Evolutionary conservation across 768 basidiomycete genomes (phyloP), one percentile per base, ranked within the genome.

Genomic region (Boletus pseudopeckii): DNA sequence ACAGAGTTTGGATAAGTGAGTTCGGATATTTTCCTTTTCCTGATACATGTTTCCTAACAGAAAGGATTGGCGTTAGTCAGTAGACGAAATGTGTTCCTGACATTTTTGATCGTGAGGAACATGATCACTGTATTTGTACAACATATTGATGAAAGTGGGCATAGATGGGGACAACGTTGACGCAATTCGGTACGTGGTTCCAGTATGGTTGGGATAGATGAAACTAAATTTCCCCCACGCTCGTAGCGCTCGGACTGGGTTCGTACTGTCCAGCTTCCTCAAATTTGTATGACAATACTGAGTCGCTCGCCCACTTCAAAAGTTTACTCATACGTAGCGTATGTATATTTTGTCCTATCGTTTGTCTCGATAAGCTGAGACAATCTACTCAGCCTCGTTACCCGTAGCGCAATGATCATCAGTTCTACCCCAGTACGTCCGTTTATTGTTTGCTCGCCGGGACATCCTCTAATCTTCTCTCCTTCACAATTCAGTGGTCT

Each of bases 1-100:
- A 59, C 7, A 34, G 57, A 30, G 11, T 60, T 7, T 59, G 57
- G 57, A 59, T 59, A 42, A 56, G 59, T 60, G 24, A 42, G 53
- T 41, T 17, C 3, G 5, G 7, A 8, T 1, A 7, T 9, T 5
- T 33, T 26, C 3, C 15, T 37, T 9, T 7, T 28, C 20, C 4
- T 13, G 33, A 15, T 1, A 1, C n/a, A 7, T 24, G 3, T 30
- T 30, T 28, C 28, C 17, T 38, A 13, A 43, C 22, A 5, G 22
- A 34, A 9, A 7, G 7, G 38, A 1, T 7, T 18, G 4, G 22
- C 11, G 10, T 20, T 13, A 59, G 58, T 59, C 15, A 59, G 58
- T 24, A 2, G 8, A 22, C 30, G 13, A 2, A 59, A 59, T 30
- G 28, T 40, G 17, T 2, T 45, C 2, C 1, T 53, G 3, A 55